Evolutionary conservation across 202 grass and related monocot species (phyloP), one percentile per base, ranked within the genome.

Genomic region (Schoenoplectus triqueter): DNA sequence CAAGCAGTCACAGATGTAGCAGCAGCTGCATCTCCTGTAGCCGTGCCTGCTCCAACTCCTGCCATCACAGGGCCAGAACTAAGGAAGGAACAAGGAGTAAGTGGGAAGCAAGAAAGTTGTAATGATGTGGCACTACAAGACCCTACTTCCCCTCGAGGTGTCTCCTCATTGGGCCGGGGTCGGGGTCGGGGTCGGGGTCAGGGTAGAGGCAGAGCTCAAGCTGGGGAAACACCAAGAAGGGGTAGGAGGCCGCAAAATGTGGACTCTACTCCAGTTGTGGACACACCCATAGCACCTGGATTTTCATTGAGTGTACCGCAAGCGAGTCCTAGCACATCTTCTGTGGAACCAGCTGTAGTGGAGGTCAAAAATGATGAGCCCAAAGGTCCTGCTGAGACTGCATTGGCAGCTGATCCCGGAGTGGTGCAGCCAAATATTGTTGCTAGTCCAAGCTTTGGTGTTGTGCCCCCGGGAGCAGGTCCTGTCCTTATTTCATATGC

Each of bases 151-250:
- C 83, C 80, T 79, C 87, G 56, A 47, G 93, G 87, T 7, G 61
- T 76, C 80, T 75, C 82, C 64, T 82, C 82, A 60, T 83, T 84
- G 82, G 85, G 77, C 46, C 56, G 88, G 84, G 82, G 80, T 55
- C 71, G 65, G n/a, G 78, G 64, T 83, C 63, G 87, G 66, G 21
- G 18, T 66, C 66, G 68, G 49, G 91, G 68, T 85, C 81, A 84
- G 3, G 67, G 85, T 89, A 89, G 86, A 86, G 66, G 66, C 84
- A 78, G 49, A 73, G 61, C 57, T 60, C 70, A 94, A 91, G 71
- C 80, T 89, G 73, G 71, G 80, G 69, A 87, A 87, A 84, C 64
- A 42, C 49, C 66, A 0, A 59, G 66, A 84, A 84, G 81, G 51
- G 81, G 81, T 7, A 68, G 81, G 31, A 70, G 66, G 48, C 65